phyloP scores from a whole-genome alignment of 306 rosid genomes.

The Citrullus amarus region DNA sequence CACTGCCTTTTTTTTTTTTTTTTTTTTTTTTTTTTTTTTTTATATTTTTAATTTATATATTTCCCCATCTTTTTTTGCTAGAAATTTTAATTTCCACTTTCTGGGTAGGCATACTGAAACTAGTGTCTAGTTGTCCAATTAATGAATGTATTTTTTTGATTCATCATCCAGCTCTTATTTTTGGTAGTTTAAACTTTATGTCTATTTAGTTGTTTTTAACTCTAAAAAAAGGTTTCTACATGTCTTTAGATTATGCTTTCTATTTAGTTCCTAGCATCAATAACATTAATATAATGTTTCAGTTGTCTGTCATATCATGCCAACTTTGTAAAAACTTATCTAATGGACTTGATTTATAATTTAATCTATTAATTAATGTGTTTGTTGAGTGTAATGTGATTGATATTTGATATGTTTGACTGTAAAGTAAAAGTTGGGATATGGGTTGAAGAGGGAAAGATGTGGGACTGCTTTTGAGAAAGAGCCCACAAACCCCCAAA shows the following conservation, averaged over 20 bases:
- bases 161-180: not conserved
- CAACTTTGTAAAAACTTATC: not conserved
- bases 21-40: not conserved
- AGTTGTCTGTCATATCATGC: not conserved
- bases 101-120: not conserved
- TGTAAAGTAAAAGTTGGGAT: constrained; percentile 8
- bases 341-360: not conserved
- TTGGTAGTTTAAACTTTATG: not conserved
- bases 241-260: not conserved
- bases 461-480: constrained; percentile 5
- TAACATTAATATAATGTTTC: not conserved
- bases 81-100: not conserved
- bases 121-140: constrained; percentile 4
- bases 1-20: not conserved
- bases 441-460: constrained; percentile 6
- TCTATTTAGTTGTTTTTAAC: not conserved
- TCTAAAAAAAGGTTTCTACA: not conserved
- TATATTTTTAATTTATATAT: not conserved
- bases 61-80: not conserved
- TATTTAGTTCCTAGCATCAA: not conserved
- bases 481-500: not conserved
- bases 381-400: not conserved
- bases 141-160: constrained; percentile 5
- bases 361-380: not conserved
- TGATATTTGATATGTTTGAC: constrained; percentile 9